Conservation (phyloP, 2,329 filamentous ascomycete species). For the Aspergillus sergii region DNA sequence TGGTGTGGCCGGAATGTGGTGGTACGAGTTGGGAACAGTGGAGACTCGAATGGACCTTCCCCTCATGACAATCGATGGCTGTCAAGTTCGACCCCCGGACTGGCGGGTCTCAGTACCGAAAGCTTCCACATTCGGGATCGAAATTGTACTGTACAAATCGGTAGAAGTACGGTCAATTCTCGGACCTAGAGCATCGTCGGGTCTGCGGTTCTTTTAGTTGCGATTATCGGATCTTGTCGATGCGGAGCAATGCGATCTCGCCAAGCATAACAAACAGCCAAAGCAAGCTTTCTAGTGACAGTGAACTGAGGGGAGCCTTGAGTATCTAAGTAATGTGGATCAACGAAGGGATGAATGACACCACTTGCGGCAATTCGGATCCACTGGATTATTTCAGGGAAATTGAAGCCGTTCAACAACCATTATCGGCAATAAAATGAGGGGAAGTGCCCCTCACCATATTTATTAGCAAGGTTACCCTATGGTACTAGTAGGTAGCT, state of each 20-base stretch:
- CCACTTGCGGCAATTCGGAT: not conserved
- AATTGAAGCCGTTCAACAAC: not conserved
- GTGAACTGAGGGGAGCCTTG: not conserved
- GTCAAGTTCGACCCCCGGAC: not conserved
- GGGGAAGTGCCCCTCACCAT: not conserved
- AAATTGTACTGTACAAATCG: not conserved
- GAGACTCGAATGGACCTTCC: slow-evolving; percentile 11
- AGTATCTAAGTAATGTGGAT: not conserved
- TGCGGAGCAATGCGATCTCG: not conserved
- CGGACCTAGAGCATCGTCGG: not conserved
- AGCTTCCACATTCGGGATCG: not conserved
- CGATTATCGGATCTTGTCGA: not conserved
- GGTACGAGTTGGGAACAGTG: slow-evolving; percentile 1
- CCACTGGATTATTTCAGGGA: not conserved
- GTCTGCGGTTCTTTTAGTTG: not conserved
- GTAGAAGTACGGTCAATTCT: not conserved
- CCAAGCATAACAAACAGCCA: not conserved
- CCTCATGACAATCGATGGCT: slow-evolving; percentile 10
- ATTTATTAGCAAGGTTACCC: too few species aligned
- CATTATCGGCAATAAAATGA: not conserved
- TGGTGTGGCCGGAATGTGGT: slow-evolving; percentile 10
- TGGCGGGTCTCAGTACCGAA: not conserved
- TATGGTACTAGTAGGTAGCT: too few species aligned
- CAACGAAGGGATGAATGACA: not conserved
- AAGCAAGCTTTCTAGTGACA: not conserved